Evolutionary conservation across 106 monocot genomes (phyloP), one percentile per base, ranked within the genome.

Genomic region (Narthecium ossifragum): DNA sequence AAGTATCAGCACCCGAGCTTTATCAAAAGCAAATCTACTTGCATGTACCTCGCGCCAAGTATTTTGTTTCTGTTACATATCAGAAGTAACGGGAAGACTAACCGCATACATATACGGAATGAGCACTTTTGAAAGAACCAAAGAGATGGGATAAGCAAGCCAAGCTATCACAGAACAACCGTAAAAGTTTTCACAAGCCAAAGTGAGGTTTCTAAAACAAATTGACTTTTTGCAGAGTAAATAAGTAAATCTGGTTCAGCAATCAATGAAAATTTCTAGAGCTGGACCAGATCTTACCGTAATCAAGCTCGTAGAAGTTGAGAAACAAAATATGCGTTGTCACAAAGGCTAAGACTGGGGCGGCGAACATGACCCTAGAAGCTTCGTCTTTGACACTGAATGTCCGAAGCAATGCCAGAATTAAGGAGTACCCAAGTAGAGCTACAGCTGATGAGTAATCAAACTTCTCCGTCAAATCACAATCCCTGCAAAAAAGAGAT

Each of bases 361-460:
- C 86, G 8, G 90, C 75, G 62, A 86, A 67, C 96, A 96, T 96
- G 38, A 96, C 90, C 55, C 96, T 77, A 0, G 84, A 64, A 26
- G 96, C 96, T 60, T 96, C 96, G 68, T 79, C 76, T 63, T 75
- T 86, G 38, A 96, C 84, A 68, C 74, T 79, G 34, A 96, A 87
- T 5, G 83, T 81, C 49, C 96, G 69, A 29, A 96, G 64, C 31
- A 90, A 67, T 24, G 80, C 63, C 45, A 96, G 70, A 58, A 96
- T 81, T 34, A 96, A 50, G 15, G 96, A 86, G 67, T 68, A 96
- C 1, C 96, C 96, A 59, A 96, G 80, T 47, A 81, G 73, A 46
- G 96, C 96, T 39, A 96, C 96, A 54, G 96, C 84, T 13, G 90
- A 84, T 26, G 96, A 96, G 58, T 84, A 96, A 67, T 96, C 96